phyloP scores from a whole-genome alignment of 495 filamentous ascomycete genomes.

The Parmelia sp. region DNA sequence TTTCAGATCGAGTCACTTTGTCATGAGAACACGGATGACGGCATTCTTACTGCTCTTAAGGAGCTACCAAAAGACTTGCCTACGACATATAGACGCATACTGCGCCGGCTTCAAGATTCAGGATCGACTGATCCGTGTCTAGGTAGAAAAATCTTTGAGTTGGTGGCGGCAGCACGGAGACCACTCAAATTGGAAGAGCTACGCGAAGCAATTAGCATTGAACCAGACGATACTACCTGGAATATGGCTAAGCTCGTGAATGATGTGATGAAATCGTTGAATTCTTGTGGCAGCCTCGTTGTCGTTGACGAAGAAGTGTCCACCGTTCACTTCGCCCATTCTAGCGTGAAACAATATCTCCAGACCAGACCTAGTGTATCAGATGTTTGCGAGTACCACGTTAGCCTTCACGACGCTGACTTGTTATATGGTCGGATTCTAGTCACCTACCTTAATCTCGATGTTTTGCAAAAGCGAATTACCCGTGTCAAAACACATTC shows the following conservation, averaged over 20 bases:
- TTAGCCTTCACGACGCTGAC: background rate
- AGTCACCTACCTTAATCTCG: slow-evolving; percentile 24
- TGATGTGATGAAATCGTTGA: slow-evolving; percentile 17
- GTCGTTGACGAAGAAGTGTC: slow-evolving; percentile 22
- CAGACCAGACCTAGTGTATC: background rate
- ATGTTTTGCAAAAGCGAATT: slow-evolving; percentile 14
- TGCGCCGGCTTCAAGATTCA: background rate
- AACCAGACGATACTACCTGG: slow-evolving; percentile 13
- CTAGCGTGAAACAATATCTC: slow-evolving; percentile 24
- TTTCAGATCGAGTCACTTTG: slow-evolving; percentile 29
- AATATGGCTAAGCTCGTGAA: slow-evolving; percentile 11
- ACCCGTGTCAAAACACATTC: background rate
- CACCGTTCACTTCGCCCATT: slow-evolving; percentile 22
- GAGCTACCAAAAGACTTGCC: slow-evolving; percentile 23
- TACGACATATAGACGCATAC: slow-evolving; percentile 20
- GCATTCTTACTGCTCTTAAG: slow-evolving; percentile 21
- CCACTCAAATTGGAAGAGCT: slow-evolving; percentile 23
- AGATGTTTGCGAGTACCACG: slow-evolving; percentile 12
- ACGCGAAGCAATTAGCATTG: slow-evolving; percentile 24
- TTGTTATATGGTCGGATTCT: slow-evolving; percentile 17
- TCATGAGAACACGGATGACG: slow-evolving; percentile 24
- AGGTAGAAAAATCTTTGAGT: slow-evolving; percentile 21
- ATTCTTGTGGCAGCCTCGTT: slow-evolving; percentile 22
- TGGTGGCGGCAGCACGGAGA: slow-evolving; percentile 22
- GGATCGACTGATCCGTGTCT: background rate